These are phyloP conservation scores for Bruguiera hainesii DNA, from an alignment of 441 rosid genomes.

Conservation along the genomic window DNA sequence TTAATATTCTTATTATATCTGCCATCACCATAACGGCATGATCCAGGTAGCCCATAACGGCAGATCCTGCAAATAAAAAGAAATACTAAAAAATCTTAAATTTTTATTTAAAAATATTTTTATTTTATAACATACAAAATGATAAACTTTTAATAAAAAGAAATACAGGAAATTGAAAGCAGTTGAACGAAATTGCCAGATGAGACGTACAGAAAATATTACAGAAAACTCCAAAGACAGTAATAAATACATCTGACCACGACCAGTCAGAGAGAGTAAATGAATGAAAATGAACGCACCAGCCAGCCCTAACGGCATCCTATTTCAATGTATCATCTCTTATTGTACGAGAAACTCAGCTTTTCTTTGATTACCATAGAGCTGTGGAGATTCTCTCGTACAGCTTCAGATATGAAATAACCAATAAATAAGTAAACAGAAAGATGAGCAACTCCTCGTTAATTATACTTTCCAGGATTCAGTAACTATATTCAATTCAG, in stretches of 20 bases:
- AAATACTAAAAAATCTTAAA: too few species aligned
- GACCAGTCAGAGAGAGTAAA: constrained; percentile 13
- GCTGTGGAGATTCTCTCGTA: constrained; percentile 48
- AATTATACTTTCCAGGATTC: constrained; percentile 4
- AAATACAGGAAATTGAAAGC: neutral
- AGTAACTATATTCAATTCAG: constrained; percentile 27
- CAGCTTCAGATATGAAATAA: constrained; percentile 21
- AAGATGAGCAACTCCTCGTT: constrained; percentile 1
- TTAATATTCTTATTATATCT: too few species aligned
- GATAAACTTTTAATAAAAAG: neutral
- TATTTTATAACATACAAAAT: too few species aligned
- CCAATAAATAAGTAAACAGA: neutral
- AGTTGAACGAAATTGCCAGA: neutral
- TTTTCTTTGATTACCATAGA: constrained; percentile 11
- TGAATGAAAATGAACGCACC: constrained; percentile 4
- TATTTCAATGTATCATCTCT: constrained; percentile 11
- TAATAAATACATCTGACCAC: constrained; percentile 23
- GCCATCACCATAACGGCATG: neutral
- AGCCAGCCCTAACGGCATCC: neutral
- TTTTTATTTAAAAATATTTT: too few species aligned
- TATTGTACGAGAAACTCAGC: constrained; percentile 17
- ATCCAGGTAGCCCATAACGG: neutral
- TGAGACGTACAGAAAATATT: neutral
- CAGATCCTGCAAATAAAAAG: neutral
- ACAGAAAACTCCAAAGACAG: neutral